Evolutionary conservation across 1,284 basidiomycete genomes (phyloP).

Genomic region (Ustilago bromivora): DNA sequence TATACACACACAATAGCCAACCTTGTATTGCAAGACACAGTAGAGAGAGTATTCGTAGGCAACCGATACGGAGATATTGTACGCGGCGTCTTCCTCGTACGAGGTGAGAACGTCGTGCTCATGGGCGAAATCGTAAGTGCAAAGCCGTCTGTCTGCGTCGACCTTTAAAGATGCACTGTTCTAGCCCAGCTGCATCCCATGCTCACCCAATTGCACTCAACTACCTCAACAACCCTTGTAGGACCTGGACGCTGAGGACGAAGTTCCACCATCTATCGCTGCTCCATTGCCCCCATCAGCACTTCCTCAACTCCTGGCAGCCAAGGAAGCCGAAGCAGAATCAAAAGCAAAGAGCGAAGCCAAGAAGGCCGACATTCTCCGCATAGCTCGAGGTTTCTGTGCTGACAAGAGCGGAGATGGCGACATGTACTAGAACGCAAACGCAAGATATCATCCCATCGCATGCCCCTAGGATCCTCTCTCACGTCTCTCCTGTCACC

Average conservation of each 20-base stretch:
- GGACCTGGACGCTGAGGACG: conserved; percentile 67
- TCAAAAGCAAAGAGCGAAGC: conserved; percentile 60
- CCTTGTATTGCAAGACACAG: conserved; percentile 76
- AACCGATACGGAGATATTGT: conserved; percentile 80
- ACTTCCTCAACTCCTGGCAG: conserved; percentile 55
- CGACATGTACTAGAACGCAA: conserved; percentile 59
- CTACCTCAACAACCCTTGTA: conserved; percentile 7
- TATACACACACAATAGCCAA: conserved; percentile 76
- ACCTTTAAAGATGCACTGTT: background rate
- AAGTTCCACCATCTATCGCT: conserved; percentile 60
- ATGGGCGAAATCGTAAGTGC: conserved; percentile 92
- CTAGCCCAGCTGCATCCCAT: background rate
- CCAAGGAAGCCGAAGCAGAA: conserved; percentile 56
- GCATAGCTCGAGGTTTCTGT: conserved; percentile 60
- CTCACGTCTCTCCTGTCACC: background rate
- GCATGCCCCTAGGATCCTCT: background rate
- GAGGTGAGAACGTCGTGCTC: conserved; percentile 98
- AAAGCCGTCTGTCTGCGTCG: background rate
- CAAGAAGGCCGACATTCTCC: conserved; percentile 60
- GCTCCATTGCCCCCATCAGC: conserved; percentile 58
- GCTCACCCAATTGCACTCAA: background rate
- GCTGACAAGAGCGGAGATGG: conserved; percentile 67
- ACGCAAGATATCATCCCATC: conserved; percentile 14
- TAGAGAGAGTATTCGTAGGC: conserved; percentile 80
- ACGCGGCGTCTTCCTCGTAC: conserved; percentile 89